These are phyloP conservation scores for Neonothopanus nambi DNA, from an alignment of 1,284 basidiomycete species.

Conservation along the genomic window DNA sequence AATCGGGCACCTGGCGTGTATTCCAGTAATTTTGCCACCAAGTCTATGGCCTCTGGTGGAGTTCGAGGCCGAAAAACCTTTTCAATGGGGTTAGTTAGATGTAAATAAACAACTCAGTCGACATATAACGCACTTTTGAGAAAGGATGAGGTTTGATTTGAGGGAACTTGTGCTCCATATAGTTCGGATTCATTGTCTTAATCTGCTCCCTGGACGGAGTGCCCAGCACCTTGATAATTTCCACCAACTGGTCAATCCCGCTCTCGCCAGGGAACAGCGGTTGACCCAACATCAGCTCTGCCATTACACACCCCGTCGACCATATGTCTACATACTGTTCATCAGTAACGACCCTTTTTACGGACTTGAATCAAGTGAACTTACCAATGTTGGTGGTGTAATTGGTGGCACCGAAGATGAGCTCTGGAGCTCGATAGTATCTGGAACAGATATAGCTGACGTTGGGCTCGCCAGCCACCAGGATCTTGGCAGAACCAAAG, in stretches of 20 bases:
- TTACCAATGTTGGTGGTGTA: conserved; percentile 99
- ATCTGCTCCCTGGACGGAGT: conserved; percentile 99
- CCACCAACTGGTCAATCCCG: conserved; percentile 99
- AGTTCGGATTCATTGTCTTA: conserved; percentile 99
- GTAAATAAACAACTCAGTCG: not conserved
- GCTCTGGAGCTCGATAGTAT: conserved; percentile 98
- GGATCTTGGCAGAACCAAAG: conserved; percentile 98
- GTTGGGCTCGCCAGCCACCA: conserved; percentile 97
- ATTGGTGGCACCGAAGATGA: conserved; percentile 99
- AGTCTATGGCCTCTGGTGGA: conserved; percentile 92
- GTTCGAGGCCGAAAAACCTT: conserved; percentile 99
- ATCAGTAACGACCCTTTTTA: conserved; percentile 12
- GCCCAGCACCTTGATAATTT: conserved; percentile 99
- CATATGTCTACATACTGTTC: conserved; percentile 77
- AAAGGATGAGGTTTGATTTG: conserved; percentile 99
- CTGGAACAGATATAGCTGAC: conserved; percentile 99
- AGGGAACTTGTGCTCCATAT: conserved; percentile 99
- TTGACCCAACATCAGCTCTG: conserved; percentile 98
- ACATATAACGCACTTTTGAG: conserved; percentile 65
- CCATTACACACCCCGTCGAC: conserved; percentile 99
- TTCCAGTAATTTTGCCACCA: conserved; percentile 93
- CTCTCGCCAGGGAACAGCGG: conserved; percentile 99
- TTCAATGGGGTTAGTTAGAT: conserved; percentile 18
- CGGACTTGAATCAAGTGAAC: conserved; percentile 30
- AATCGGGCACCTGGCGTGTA: conserved; percentile 95